These are phyloP conservation scores for Coccinonectria pachysandricola DNA, from an alignment of 2,329 filamentous ascomycete species.

Conservation along the genomic window DNA sequence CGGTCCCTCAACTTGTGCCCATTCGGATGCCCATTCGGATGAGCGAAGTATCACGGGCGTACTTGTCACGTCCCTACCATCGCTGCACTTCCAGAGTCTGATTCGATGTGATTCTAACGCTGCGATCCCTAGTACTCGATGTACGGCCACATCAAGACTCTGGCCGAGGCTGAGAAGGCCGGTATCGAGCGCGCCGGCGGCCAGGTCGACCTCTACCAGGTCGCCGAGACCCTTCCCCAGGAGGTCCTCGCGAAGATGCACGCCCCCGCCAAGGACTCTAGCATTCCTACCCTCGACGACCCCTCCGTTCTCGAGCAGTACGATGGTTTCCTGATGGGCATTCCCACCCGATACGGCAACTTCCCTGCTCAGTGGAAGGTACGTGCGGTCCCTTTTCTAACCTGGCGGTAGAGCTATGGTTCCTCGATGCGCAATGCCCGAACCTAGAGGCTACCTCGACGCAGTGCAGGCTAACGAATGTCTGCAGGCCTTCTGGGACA, in stretches of 20 bases:
- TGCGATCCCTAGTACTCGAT: constrained; percentile 61
- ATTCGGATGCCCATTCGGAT: no score
- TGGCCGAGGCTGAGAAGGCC: constrained; percentile 83
- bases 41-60: no score
- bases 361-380: constrained; percentile 92
- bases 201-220: constrained; percentile 71
- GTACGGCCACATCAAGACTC: constrained; percentile 78
- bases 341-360: constrained; percentile 94
- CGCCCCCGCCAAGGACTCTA: constrained; percentile 64
- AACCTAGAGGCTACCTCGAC: no score
- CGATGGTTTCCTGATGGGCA: constrained; percentile 85
- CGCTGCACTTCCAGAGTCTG: no score
- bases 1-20: constrained; percentile 2
- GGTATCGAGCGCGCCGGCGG: constrained; percentile 86
- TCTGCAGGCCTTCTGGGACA: constrained; percentile 66
- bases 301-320: constrained; percentile 56
- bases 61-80: no score
- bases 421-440: no score
- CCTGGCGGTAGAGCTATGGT: no score
- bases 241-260: constrained; percentile 88
- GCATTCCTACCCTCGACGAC: constrained; percentile 53
- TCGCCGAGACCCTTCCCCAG: constrained; percentile 74
- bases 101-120: no score
- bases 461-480: neutral
- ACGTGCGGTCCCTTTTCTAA: constrained; percentile 3